Evolutionary conservation across 1,284 basidiomycete genomes (phyloP).

Genomic region (Boletellus deceptivus): DNA sequence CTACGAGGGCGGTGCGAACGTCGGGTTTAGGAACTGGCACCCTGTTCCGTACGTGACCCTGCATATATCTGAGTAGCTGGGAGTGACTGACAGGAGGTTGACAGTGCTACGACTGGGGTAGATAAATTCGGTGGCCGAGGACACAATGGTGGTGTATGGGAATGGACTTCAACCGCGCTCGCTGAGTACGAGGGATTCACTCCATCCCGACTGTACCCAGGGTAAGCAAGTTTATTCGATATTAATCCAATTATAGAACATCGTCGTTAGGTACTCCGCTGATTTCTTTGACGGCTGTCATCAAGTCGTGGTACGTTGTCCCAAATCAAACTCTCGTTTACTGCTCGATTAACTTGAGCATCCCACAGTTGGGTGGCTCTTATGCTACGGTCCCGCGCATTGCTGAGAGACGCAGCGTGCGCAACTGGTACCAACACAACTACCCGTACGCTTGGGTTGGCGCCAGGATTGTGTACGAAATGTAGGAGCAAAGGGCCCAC

Average conservation of each 20-base stretch:
- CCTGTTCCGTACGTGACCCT: constrained; percentile 71
- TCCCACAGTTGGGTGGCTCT: constrained; percentile 79
- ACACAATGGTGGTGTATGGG: constrained; percentile 97
- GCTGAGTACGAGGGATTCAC: constrained; percentile 74
- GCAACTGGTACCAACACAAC: constrained; percentile 84
- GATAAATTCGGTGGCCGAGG: constrained; percentile 50
- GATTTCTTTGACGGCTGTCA: constrained; percentile 91
- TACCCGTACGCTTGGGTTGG: constrained; percentile 76
- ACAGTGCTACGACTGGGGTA: constrained; percentile 61
- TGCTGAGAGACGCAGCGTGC: constrained; percentile 69
- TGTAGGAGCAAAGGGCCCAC: constrained; percentile 8
- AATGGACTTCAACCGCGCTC: constrained; percentile 89
- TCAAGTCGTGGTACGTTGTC: constrained; percentile 69
- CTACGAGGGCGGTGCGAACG: constrained; percentile 74
- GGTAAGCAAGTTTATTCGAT: constrained; percentile 38
- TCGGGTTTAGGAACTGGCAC: constrained; percentile 93
- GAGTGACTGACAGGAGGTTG: constrained; percentile 4
- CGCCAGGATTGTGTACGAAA: constrained; percentile 73
- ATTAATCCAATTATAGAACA: background rate
- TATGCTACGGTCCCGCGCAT: constrained; percentile 84
- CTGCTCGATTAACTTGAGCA: constrained; percentile 1
- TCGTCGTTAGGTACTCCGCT: constrained; percentile 61
- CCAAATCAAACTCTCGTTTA: background rate
- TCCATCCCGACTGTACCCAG: constrained; percentile 79
- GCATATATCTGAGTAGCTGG: background rate